Conservation (phyloP, 75 land plant species). For the Selaginella moellendorffii region DNA sequence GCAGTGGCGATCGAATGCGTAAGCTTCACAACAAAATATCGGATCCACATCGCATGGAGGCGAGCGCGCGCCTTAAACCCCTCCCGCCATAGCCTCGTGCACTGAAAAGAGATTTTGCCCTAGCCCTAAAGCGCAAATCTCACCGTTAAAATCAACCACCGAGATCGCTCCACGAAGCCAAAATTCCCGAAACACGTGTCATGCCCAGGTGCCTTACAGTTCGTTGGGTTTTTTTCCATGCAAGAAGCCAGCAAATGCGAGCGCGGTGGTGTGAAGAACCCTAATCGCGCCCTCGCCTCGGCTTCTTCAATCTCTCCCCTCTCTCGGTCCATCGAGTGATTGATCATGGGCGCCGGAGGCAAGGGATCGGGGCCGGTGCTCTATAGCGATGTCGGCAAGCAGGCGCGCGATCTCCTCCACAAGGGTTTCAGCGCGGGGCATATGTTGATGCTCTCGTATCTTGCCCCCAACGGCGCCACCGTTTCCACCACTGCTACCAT, state of each 20-base stretch:
- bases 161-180: background rate
- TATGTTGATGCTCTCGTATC: slow-evolving; percentile 23
- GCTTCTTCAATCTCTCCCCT: too few relatives aligned
- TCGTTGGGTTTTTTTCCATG: slow-evolving; percentile 1
- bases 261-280: too few relatives aligned
- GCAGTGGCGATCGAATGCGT: background rate
- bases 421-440: slow-evolving; percentile 26
- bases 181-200: background rate
- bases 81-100: background rate
- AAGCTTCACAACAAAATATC: background rate
- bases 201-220: too few relatives aligned
- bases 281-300: too few relatives aligned
- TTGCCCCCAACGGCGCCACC: slow-evolving; percentile 16
- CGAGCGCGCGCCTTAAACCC: too few relatives aligned
- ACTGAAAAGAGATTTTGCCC: too few relatives aligned
- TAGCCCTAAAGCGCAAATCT: background rate
- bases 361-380: slow-evolving; percentile 13
- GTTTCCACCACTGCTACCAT: slow-evolving; percentile 22
- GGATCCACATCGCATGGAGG: background rate
- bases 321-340: background rate
- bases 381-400: slow-evolving; percentile 25
- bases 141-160: background rate
- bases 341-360: background rate
- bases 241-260: background rate
- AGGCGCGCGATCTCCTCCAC: slow-evolving; percentile 23